Conservation (phyloP, 306 rosid genomes). For the apple (Malus domestica) region DNA sequence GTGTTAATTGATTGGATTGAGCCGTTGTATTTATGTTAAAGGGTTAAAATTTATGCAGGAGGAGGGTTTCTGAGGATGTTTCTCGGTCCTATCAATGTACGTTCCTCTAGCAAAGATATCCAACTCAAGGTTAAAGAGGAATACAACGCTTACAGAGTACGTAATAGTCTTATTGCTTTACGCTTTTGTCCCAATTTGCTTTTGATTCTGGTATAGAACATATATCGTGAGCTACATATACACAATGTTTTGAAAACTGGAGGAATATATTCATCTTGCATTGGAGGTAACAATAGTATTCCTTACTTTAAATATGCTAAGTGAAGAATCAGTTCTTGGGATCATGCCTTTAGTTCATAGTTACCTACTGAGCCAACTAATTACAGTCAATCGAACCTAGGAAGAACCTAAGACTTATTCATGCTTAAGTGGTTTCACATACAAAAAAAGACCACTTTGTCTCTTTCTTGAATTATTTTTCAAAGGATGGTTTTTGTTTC, state of each 20-base stretch:
- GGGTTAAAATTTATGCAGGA: not conserved
- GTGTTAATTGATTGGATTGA: not conserved
- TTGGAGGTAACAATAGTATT: not conserved
- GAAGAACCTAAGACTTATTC: not conserved
- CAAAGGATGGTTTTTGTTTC: not conserved
- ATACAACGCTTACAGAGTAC: constrained; percentile 86
- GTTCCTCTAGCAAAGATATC: constrained; percentile 75
- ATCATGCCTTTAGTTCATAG: not conserved
- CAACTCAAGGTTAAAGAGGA: constrained; percentile 97
- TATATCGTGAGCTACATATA: not conserved
- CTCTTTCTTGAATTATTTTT: not conserved
- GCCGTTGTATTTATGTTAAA: not conserved
- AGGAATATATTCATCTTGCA: not conserved
- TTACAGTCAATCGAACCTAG: not conserved
- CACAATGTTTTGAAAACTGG: not conserved
- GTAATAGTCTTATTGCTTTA: not conserved
- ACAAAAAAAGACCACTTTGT: not conserved
- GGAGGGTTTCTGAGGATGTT: constrained; percentile 87
- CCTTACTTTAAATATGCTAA: not conserved
- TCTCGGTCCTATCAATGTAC: constrained; percentile 90
- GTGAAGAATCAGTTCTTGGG: not conserved
- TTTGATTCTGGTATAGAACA: not conserved
- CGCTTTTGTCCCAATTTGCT: not conserved
- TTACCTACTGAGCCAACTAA: too few species aligned
- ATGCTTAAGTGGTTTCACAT: not conserved